Evolutionary conservation across 257 asterid genomes (phyloP), one percentile per base, ranked within the genome.

Genomic region (Cynanchum wilfordii): DNA sequence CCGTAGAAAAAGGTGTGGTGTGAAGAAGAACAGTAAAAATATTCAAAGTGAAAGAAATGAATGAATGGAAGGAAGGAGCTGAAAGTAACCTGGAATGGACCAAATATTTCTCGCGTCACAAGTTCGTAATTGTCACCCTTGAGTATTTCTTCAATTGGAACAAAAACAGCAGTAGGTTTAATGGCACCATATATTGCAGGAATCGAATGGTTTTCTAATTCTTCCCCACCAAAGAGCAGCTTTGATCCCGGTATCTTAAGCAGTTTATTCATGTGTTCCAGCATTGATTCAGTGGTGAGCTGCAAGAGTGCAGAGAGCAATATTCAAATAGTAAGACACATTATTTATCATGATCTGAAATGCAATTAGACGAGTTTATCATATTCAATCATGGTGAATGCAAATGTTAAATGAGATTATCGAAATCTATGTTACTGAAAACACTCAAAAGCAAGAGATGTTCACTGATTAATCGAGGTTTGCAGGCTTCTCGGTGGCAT

Each of bases 101-200:
- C 99, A 57, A 92, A 95, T 16, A 89, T 87, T 84, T 95, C 99
- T 81, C 83, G 84, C 0, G 97, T 90, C 44, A 90, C 98, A 19
- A 95, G 89, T 73, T 79, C 91, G 54, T 82, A 95, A 78, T 92
- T 90, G 5, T 81, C 70, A 9, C 80, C 92, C 76, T 92, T 90
- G 58, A 90, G 63, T 66, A 95, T 89, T 84, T 95, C 96, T 76
- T 89, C 94, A 0, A 95, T 86, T 19, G 99, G 99, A 70, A 95
- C 65, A 74, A 86, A 95, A 40, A 95, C 87, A n/a, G 99, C 99
- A 77, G 98, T 95, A 2, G 99, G 98, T 87, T 80, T 87, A 71
- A 95, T 89, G 77, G 98, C 96, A 68, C 99, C 99, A 75, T 95
- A 95, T 62, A 95, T 67, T 56, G 81, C 19, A 57, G 99, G 99